Conservation (phyloP, 2,329 filamentous ascomycete genomes). For the Fusarium acutatum region DNA sequence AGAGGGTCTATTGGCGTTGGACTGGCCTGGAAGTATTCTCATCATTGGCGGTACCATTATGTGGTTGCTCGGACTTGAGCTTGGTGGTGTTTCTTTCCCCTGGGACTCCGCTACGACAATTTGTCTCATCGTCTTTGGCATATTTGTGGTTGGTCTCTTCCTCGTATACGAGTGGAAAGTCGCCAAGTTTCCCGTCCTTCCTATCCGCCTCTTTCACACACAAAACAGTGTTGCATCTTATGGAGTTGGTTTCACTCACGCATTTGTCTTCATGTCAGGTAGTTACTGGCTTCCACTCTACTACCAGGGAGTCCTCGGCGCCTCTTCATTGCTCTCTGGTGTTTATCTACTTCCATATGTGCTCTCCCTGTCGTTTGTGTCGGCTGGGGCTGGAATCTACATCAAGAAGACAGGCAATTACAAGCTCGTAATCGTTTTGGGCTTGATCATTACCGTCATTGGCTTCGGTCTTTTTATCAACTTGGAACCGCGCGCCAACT, state of each 20-base stretch:
- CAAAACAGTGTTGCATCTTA: constrained; percentile 73
- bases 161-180: constrained; percentile 76
- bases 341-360: constrained; percentile 79
- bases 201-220: constrained; percentile 73
- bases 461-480: constrained; percentile 72
- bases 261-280: constrained; percentile 78
- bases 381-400: constrained; percentile 63
- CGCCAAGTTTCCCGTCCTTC: constrained; percentile 82
- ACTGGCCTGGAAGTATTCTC: constrained; percentile 63
- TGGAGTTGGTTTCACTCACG: constrained; percentile 74
- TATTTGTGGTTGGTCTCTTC: constrained; percentile 71
- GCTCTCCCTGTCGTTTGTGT: constrained; percentile 70
- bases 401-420: constrained; percentile 74
- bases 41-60: constrained; percentile 84
- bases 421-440: constrained; percentile 66
- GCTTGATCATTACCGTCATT: constrained; percentile 67
- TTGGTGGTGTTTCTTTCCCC: constrained; percentile 78
- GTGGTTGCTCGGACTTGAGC: constrained; percentile 86
- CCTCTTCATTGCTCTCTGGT: constrained; percentile 74
- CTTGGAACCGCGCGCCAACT: constrained; percentile 64
- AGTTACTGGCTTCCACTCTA: constrained; percentile 87
- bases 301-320: constrained; percentile 79
- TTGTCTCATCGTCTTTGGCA: constrained; percentile 79
- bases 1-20: constrained; percentile 69
- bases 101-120: constrained; percentile 81